Evolutionary conservation across 257 asterid species (phyloP).

Genomic region (Nicotiana benthamiana): DNA sequence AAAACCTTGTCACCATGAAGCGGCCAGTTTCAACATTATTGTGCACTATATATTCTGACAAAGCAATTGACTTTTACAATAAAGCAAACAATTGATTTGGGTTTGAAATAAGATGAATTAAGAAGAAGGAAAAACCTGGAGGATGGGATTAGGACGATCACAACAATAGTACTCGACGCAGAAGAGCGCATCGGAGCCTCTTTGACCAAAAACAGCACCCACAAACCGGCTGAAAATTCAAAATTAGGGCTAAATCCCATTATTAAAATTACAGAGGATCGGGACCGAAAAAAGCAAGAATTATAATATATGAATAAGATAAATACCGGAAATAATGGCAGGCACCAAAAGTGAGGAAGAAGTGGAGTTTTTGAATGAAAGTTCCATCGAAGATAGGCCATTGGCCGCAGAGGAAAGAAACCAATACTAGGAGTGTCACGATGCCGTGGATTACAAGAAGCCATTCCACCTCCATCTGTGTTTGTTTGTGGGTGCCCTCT

Average conservation of each 20-base stretch:
- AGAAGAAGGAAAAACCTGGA: constrained; percentile 45
- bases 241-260: background rate
- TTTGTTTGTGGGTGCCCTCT: background rate
- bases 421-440: constrained; percentile 61
- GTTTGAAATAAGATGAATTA: background rate
- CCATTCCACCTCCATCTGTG: constrained; percentile 61
- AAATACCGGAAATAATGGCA: constrained; percentile 66
- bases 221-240: constrained; percentile 54
- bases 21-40: background rate
- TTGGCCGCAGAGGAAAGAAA: constrained; percentile 89
- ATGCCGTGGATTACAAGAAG: constrained; percentile 75
- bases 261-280: background rate
- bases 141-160: constrained; percentile 83
- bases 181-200: constrained; percentile 54
- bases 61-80: background rate
- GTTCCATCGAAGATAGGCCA: constrained; percentile 97
- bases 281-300: background rate
- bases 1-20: background rate
- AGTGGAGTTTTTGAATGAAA: constrained; percentile 62
- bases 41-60: background rate
- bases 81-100: background rate
- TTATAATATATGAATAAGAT: background rate
- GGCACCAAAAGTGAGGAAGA: constrained; percentile 83
- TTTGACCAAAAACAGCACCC: constrained; percentile 53
- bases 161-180: constrained; percentile 77